phyloP scores from a whole-genome alignment of 805 yeast species.

The Ogataea paraovalis region DNA sequence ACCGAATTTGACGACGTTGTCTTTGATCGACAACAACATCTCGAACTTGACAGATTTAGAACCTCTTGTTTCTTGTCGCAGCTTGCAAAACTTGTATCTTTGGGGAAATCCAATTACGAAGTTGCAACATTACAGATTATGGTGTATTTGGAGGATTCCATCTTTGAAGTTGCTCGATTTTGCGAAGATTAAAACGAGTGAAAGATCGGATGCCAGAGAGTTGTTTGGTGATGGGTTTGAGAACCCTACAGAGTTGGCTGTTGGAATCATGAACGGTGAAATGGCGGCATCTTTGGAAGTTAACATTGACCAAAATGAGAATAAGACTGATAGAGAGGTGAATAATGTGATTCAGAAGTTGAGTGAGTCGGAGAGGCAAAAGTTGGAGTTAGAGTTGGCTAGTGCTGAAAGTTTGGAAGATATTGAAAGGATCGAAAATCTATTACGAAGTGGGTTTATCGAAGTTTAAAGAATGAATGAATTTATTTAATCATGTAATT shows the following conservation, averaged over 20 bases:
- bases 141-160: slow-evolving; percentile 62
- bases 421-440: slow-evolving; percentile 63
- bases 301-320: slow-evolving; percentile 4
- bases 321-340: slow-evolving; percentile 12
- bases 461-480: slow-evolving; percentile 2
- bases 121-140: slow-evolving; percentile 50
- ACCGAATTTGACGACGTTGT: slow-evolving; percentile 47
- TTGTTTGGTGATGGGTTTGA: slow-evolving; percentile 39
- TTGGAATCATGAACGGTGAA: slow-evolving; percentile 18
- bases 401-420: slow-evolving; percentile 70
- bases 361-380: slow-evolving; percentile 48
- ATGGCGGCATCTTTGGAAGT: neutral
- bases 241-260: slow-evolving; percentile 31
- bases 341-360: slow-evolving; percentile 37
- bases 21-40: slow-evolving; percentile 50
- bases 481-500: neutral
- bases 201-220: slow-evolving; percentile 43
- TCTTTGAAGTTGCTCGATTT: slow-evolving; percentile 63
- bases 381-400: slow-evolving; percentile 50
- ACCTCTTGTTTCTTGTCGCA: slow-evolving; percentile 32
- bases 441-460: slow-evolving; percentile 39
- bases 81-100: slow-evolving; percentile 48
- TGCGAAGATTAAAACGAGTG: slow-evolving; percentile 51
- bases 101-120: slow-evolving; percentile 55
- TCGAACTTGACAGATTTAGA: slow-evolving; percentile 39